Evolutionary conservation across 805 yeast species (phyloP).

Genomic region (Kodamaea restingae): DNA sequence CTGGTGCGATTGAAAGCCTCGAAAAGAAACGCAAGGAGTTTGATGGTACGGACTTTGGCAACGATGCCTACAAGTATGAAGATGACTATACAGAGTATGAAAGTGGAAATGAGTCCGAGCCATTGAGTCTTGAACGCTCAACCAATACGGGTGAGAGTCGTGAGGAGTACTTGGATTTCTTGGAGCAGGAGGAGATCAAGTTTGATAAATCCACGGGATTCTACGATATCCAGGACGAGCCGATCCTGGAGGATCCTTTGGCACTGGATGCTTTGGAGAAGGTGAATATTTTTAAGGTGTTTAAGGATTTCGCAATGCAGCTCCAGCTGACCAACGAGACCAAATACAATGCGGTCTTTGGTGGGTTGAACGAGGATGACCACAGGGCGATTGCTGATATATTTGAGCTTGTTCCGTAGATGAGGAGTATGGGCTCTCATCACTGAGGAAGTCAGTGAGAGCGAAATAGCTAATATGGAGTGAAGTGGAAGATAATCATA

Average conservation of each 20-base stretch:
- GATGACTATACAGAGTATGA: conserved; percentile 19
- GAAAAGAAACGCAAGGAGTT: conserved; percentile 62
- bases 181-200: conserved; percentile 42
- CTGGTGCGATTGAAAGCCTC: conserved; percentile 63
- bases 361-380: conserved; percentile 30
- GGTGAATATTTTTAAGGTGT: conserved; percentile 63
- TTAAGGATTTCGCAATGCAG: conserved; percentile 50
- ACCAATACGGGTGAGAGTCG: conserved; percentile 16
- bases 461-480: too few species aligned
- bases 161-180: conserved; percentile 45
- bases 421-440: too few species aligned
- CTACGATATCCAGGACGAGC: conserved; percentile 14
- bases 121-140: conserved; percentile 12
- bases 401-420: conserved; percentile 19
- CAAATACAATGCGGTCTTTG: conserved; percentile 47
- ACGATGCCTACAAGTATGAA: conserved; percentile 14
- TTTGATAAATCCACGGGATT: conserved; percentile 33
- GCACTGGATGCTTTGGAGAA: conserved; percentile 64
- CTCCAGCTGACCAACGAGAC: conserved; percentile 46
- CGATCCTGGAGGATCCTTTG: conserved; percentile 21
- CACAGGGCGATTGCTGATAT: conserved; percentile 25
- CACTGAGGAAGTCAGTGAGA: too few species aligned
- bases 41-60: conserved; percentile 25
- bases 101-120: conserved; percentile 21
- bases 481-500: too few species aligned